Evolutionary conservation across 2,329 filamentous ascomycete genomes (phyloP).

Genomic region (Fusarium domesticum): DNA sequence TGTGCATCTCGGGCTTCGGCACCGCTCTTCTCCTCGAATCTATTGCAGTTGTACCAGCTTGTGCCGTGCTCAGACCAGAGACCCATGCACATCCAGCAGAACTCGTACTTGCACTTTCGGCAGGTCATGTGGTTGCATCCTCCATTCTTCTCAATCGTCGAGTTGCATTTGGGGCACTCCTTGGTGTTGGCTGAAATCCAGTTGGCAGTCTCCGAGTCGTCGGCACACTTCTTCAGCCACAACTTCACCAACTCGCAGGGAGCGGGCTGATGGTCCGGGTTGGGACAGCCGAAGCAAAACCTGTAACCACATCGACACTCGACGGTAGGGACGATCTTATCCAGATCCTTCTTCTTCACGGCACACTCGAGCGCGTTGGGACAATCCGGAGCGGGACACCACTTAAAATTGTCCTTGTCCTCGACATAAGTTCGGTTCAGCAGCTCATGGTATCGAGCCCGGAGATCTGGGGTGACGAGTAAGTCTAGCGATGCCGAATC

Average conservation of each 20-base stretch:
- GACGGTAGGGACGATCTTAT: conserved; percentile 84
- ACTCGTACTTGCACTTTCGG: conserved; percentile 91
- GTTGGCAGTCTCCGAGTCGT: conserved; percentile 97
- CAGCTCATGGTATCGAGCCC: conserved; percentile 71
- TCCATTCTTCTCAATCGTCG: conserved; percentile 98
- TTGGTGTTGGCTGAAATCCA: conserved; percentile 99
- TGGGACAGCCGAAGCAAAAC: conserved; percentile 94
- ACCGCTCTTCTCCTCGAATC: conserved; percentile 94
- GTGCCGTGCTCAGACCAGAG: conserved; percentile 98
- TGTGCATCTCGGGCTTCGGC: conserved; percentile 87
- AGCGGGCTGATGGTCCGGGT: conserved; percentile 87
- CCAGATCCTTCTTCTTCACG: conserved; percentile 83
- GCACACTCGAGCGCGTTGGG: conserved; percentile 86
- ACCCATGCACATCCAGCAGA: conserved; percentile 99
- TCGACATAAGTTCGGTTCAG: conserved; percentile 95
- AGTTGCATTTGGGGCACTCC: conserved; percentile 92
- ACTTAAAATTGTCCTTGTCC: conserved; percentile 91
- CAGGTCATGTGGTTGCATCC: conserved; percentile 99
- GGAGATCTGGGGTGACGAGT: conserved; percentile 59
- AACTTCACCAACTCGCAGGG: conserved; percentile 88
- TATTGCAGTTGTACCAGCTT: conserved; percentile 99
- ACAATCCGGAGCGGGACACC: conserved; percentile 98
- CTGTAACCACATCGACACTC: conserved; percentile 77
- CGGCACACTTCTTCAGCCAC: conserved; percentile 97
- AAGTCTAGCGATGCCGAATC: conserved; percentile 85